A percentile compares a stretch with the other conserved stretches of the same genome.
phyloP scores from a whole-genome alignment of 2,329 filamentous ascomycete species.

The Beauveria brongniartii region DNA sequence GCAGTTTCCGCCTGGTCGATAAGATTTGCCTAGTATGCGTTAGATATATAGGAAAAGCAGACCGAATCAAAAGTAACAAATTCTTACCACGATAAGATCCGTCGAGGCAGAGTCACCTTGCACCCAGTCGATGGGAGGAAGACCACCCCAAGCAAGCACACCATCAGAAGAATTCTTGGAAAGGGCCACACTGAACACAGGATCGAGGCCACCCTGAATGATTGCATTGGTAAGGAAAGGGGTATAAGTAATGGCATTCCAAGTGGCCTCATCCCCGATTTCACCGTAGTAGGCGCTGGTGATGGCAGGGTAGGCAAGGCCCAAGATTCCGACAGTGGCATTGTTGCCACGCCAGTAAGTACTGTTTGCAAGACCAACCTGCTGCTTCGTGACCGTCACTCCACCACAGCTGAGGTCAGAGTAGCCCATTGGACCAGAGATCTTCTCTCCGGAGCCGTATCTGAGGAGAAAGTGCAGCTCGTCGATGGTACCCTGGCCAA shows the following conservation, averaged over 20 bases:
- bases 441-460: slow-evolving; percentile 41
- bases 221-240: slow-evolving; percentile 43
- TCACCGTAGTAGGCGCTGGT: slow-evolving; percentile 39
- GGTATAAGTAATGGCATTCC: slow-evolving; percentile 34
- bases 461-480: slow-evolving; percentile 37
- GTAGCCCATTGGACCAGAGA: slow-evolving; percentile 39
- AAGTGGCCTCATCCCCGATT: slow-evolving; percentile 28
- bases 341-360: slow-evolving; percentile 46
- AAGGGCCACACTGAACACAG: slow-evolving; percentile 41
- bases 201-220: slow-evolving; percentile 34
- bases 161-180: slow-evolving; percentile 38
- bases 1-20: slow-evolving; percentile 28
- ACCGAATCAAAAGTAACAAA: too few species aligned
- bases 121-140: slow-evolving; percentile 30
- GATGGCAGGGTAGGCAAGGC: slow-evolving; percentile 42
- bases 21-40: slow-evolving; percentile 34
- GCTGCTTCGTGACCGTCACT: slow-evolving; percentile 35
- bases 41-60: not conserved
- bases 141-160: slow-evolving; percentile 38
- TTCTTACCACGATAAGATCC: slow-evolving; percentile 39
- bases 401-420: slow-evolving; percentile 39
- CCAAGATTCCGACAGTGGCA: slow-evolving; percentile 41
- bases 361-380: slow-evolving; percentile 39
- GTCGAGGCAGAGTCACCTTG: slow-evolving; percentile 24
- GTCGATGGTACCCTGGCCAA: slow-evolving; percentile 30